phyloP scores from a whole-genome alignment of 2,329 filamentous ascomycete species.

The Fusarium begoniae region DNA sequence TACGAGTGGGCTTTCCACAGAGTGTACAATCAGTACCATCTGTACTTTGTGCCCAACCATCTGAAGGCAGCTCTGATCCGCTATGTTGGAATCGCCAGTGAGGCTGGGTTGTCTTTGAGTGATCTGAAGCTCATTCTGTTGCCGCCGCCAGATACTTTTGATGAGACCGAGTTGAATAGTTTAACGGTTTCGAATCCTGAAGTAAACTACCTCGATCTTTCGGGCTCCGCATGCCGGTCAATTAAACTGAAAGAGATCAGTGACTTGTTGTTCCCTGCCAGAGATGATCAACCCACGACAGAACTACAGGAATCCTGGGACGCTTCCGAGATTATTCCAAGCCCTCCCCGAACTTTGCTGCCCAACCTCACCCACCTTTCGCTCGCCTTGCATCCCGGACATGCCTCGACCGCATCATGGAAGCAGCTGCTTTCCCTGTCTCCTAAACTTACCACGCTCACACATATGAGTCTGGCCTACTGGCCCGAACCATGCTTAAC shows the following conservation, averaged over 20 bases:
- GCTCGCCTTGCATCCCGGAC: conserved; percentile 57
- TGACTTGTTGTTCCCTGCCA: conserved; percentile 59
- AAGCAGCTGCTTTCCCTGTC: conserved; percentile 66
- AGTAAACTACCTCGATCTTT: conserved; percentile 64
- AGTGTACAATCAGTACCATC: conserved; percentile 65
- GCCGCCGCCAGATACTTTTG: conserved; percentile 43
- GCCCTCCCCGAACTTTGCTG: conserved; percentile 53
- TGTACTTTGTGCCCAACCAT: conserved; percentile 64
- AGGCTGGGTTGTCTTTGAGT: conserved; percentile 58
- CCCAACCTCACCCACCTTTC: conserved; percentile 70
- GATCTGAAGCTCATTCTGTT: conserved; percentile 61
- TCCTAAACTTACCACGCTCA: conserved; percentile 61
- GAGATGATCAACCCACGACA: conserved; percentile 18
- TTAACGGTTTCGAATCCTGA: conserved; percentile 42
- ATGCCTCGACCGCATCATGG: conserved; percentile 59
- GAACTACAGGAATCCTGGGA: conserved; percentile 65
- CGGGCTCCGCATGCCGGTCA: conserved; percentile 60
- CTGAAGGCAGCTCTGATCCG: conserved; percentile 62
- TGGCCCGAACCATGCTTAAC: conserved; percentile 70
- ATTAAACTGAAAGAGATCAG: conserved; percentile 62
- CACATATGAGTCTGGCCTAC: conserved; percentile 68
- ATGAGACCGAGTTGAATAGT: conserved; percentile 41
- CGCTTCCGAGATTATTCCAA: conserved; percentile 45
- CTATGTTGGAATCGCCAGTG: conserved; percentile 56
- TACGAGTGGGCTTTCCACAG: conserved; percentile 64